phyloP scores from a whole-genome alignment of 345 rosid species.

The Crucihimalaya himalaica region DNA sequence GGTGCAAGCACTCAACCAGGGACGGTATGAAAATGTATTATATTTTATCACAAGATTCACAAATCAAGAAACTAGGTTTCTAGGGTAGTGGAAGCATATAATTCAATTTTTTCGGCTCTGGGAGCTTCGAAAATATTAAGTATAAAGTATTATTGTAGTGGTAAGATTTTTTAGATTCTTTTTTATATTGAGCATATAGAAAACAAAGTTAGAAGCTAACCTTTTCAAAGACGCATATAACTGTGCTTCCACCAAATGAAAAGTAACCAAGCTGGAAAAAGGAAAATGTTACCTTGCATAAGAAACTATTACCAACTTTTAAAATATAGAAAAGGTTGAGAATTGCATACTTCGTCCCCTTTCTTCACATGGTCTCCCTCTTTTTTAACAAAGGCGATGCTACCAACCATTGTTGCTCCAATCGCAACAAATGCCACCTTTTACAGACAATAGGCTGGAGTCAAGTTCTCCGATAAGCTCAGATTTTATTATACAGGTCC shows the following conservation, averaged over 20 bases:
- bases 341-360: constrained; percentile 77
- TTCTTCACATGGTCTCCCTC: constrained; percentile 65
- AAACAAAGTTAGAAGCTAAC: constrained; percentile 39
- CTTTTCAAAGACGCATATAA: constrained; percentile 87
- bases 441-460: constrained; percentile 8
- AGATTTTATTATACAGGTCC: constrained; percentile 13
- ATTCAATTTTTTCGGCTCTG: neutral
- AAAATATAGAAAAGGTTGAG: neutral
- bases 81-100: neutral
- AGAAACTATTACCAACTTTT: neutral
- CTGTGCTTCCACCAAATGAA: constrained; percentile 97
- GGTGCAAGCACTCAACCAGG: neutral
- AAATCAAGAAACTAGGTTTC: constrained; percentile 14
- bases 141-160: neutral
- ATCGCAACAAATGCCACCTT: constrained; percentile 66
- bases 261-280: constrained; percentile 80
- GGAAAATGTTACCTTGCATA: constrained; percentile 11
- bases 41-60: constrained; percentile 12
- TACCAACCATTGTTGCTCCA: constrained; percentile 98
- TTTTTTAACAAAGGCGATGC: constrained; percentile 67
- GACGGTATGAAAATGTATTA: neutral
- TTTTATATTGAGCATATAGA: neutral
- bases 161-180: neutral
- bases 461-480: neutral
- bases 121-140: neutral